Conservation (phyloP, 139 green algal species). For the Chlamydomonas urium region DNA sequence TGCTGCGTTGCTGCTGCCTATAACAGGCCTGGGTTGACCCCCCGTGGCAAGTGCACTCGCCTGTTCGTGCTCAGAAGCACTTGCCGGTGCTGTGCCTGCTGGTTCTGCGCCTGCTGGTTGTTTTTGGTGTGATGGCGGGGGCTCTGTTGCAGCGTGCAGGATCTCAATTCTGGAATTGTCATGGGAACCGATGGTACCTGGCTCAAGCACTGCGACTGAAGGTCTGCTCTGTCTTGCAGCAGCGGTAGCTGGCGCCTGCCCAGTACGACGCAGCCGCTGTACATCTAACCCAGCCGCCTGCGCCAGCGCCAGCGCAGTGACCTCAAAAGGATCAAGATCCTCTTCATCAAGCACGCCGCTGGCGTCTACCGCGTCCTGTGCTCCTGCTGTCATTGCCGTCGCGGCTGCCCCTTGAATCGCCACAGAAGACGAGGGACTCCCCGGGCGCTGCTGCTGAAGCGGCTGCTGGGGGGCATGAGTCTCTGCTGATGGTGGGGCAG, state of each 20-base stretch:
- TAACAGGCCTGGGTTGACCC: slow-evolving; percentile 1
- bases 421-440: background rate
- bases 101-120: slow-evolving; percentile 2
- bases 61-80: no score
- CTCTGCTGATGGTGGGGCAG: background rate
- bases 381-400: background rate
- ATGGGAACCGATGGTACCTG: no score
- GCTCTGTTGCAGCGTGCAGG: slow-evolving; percentile 7
- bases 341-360: no score
- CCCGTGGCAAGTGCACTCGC: no score
- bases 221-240: background rate
- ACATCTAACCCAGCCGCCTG: background rate
- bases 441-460: background rate
- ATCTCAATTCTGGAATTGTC: no score
- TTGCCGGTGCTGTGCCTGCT: background rate
- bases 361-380: background rate
- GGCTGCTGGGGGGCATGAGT: background rate
- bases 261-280: background rate
- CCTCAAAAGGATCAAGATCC: background rate
- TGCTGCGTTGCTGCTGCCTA: background rate
- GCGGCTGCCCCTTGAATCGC: background rate
- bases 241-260: background rate
- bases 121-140: slow-evolving; percentile 5
- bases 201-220: slow-evolving; percentile 6
- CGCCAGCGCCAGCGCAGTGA: background rate